Evolutionary conservation across 1,284 basidiomycete genomes (phyloP), one percentile per base, ranked within the genome.

Genomic region (Pseudozyma tsukubaensis): DNA sequence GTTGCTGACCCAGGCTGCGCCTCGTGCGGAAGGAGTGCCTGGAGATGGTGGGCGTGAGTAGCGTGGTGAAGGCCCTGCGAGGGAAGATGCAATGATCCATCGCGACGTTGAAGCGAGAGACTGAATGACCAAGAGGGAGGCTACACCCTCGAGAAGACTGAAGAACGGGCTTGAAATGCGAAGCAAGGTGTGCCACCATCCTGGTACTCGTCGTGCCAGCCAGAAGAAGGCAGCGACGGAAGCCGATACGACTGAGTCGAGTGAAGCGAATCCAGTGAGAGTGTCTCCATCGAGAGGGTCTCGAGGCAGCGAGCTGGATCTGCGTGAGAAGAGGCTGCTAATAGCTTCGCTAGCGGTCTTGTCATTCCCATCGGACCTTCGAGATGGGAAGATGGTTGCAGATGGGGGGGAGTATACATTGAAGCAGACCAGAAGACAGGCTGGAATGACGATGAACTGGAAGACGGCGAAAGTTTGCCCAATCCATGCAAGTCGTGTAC

Each of bases 11-110:
- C 69, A 67, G 10, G 72, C 54, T 34, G 72, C 62, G 14, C 54
- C 57, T 37, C 37, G 45, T n/a, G 52, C 37, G 18, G 55, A 36
- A 8, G 50, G 34, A 1, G 58, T 45, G 5, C 43, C 21, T 4
- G 50, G 51, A 0, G 62, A 47, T 3, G 63, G 7, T 12, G 92
- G 91, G 47, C 89, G 87, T 58, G n/a, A 92, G 91, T 72, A 89
- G 87, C 3, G 94, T 87, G n/a, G 88, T 86, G 60, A 86, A 86
- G 77, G 97, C 87, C 62, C 94, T 88, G 59, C 87, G 89, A 85
- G 90, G 89, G 60, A 97, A 87, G 65, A 96, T 14, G 78, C 79
- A 36, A 78, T 79, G 68, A 84, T 73, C 72, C 76, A 82, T 36
- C 80, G 54, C 0, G 78, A 79, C 13, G 77, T 72, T n/a, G 68